A percentile compares a stretch with the other conserved stretches of the same genome.
Evolutionary conservation across 129 eudicot species (phyloP).

Genomic region (Daucus carota): DH1_v3.0 NC_030384.2:38792501-38793000

Average conservation of each 20-base stretch:
- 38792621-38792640: background rate
- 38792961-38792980: background rate
- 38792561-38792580: conserved; percentile 8
- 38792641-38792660: background rate
- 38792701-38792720: background rate
- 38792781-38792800: background rate
- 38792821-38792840: background rate
- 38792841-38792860: background rate
- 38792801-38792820: background rate
- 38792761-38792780: background rate
- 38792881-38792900: background rate
- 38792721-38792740: background rate
- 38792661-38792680: background rate
- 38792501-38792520: conserved; percentile 10
- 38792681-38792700: background rate
- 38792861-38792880: background rate
- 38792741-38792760: background rate
- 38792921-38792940: too few species aligned
- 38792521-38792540: conserved; percentile 5
- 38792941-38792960: too few species aligned
- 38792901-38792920: too few species aligned
- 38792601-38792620: conserved; percentile 13
- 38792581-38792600: background rate
- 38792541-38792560: conserved; percentile 1
- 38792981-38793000: too few species aligned